Percentiles rank a stretch among this genome's conserved stretches.
Evolutionary conservation across 768 basidiomycete species (phyloP).

Genomic region (Atractiella rhizophila): DNA sequence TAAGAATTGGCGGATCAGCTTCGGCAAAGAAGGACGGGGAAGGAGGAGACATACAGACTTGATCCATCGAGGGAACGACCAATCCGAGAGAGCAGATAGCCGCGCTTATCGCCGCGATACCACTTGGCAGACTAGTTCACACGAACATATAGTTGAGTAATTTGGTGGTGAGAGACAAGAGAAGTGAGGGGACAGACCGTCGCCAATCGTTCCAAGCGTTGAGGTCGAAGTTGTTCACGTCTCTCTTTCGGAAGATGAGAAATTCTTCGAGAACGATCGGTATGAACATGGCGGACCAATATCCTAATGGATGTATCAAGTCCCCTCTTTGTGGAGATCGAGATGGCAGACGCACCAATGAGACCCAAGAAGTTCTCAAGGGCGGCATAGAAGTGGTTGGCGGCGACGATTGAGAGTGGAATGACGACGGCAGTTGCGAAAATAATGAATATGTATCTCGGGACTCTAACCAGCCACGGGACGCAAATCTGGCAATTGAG

Average conservation of each 20-base stretch:
- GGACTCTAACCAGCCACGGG: slow-evolving; percentile 33
- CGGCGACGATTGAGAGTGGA: slow-evolving; percentile 33
- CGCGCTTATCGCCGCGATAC: slow-evolving; percentile 35
- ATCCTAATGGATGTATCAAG: no score
- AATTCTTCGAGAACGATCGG: slow-evolving; percentile 28
- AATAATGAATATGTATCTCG: slow-evolving; percentile 42
- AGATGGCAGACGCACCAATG: slow-evolving; percentile 24
- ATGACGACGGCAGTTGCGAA: slow-evolving; percentile 37
- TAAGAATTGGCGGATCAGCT: background rate
- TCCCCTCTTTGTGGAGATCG: background rate
- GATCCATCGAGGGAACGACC: slow-evolving; percentile 39
- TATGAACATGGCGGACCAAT: background rate
- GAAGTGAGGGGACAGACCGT: no score
- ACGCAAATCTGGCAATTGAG: slow-evolving; percentile 44
- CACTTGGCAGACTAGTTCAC: slow-evolving; percentile 43
- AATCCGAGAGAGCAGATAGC: slow-evolving; percentile 31
- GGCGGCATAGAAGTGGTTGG: slow-evolving; percentile 36
- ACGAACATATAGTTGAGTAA: no score
- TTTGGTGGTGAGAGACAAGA: no score
- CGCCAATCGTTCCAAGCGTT: slow-evolving; percentile 31
- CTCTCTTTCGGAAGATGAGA: slow-evolving; percentile 33
- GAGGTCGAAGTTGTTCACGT: slow-evolving; percentile 29
- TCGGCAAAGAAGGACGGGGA: background rate
- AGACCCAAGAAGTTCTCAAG: slow-evolving; percentile 43
- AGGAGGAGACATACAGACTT: slow-evolving; percentile 23